These are phyloP conservation scores for Picea abies DNA, from an alignment of 83 land plant species.

Conservation along the genomic window DNA sequence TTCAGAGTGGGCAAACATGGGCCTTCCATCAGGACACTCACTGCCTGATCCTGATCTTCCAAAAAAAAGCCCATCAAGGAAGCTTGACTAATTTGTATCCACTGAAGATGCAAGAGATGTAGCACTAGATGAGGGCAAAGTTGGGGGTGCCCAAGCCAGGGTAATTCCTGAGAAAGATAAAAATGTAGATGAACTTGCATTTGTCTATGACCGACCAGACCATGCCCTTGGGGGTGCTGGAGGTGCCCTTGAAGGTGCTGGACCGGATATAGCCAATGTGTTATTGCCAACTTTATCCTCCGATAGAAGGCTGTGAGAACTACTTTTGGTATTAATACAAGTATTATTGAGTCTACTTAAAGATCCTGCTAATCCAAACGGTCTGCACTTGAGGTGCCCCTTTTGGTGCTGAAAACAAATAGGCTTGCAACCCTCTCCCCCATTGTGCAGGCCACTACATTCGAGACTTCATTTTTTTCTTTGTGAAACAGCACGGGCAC, in stretches of 20 bases:
- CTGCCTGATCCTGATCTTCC: background rate
- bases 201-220: background rate
- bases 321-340: background rate
- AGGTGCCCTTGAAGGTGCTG: background rate
- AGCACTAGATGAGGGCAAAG: conserved; percentile 5
- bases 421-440: background rate
- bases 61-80: conserved; percentile 6
- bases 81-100: background rate
- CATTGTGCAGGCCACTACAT: background rate
- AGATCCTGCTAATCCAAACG: background rate
- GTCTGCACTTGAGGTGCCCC: background rate
- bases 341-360: conserved; percentile 5
- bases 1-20: conserved; percentile 11
- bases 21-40: background rate
- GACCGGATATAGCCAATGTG: background rate
- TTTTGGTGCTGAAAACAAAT: background rate
- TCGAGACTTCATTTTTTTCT: background rate
- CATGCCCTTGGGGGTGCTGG: background rate
- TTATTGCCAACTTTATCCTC: conserved; percentile 10
- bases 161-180: conserved; percentile 3
- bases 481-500: background rate
- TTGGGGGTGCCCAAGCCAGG: background rate
- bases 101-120: background rate
- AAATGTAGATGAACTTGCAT: background rate
- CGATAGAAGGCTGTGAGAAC: background rate